These are phyloP conservation scores for Podaxis sp. DNA, from an alignment of 768 basidiomycete species.

Conservation along the genomic window DNA sequence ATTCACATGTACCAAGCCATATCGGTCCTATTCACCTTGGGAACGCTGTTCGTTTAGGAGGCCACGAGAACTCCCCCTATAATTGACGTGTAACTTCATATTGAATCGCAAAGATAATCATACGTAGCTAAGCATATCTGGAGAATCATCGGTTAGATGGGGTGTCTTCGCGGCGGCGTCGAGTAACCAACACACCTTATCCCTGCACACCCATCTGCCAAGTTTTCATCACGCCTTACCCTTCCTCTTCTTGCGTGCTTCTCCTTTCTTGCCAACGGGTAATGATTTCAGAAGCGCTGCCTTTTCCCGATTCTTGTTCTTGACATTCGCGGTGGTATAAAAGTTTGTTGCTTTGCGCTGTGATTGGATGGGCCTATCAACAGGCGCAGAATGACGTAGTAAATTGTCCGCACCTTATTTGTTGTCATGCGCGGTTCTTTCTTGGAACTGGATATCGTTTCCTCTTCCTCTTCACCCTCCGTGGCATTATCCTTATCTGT, in stretches of 20 bases:
- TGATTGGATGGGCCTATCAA: conserved; percentile 13
- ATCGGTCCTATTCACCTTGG: neutral
- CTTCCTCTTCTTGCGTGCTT: conserved; percentile 38
- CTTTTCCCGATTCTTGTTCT: conserved; percentile 79
- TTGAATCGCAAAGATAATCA: neutral
- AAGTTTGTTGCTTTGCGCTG: conserved; percentile 90
- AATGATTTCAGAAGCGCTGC: conserved; percentile 59
- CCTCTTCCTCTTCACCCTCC: conserved; percentile 34
- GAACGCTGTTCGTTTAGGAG: neutral
- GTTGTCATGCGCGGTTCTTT: conserved; percentile 90
- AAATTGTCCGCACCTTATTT: conserved; percentile 62
- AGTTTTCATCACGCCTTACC: conserved; percentile 17
- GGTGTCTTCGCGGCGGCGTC: conserved; percentile 10
- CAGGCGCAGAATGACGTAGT: conserved; percentile 11
- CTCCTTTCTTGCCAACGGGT: conserved; percentile 48
- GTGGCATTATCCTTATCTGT: conserved; percentile 9
- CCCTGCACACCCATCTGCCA: neutral
- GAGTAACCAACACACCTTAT: conserved; percentile 9
- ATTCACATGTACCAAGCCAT: neutral
- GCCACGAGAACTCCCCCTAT: neutral
- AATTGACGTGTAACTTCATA: neutral
- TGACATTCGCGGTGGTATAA: conserved; percentile 81
- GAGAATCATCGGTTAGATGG: conserved; percentile 9
- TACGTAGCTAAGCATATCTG: conserved; percentile 1
- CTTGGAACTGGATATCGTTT: conserved; percentile 20